These are phyloP conservation scores for Apiospora hydei DNA, from an alignment of 2,329 filamentous ascomycete species.

Conservation along the genomic window DNA sequence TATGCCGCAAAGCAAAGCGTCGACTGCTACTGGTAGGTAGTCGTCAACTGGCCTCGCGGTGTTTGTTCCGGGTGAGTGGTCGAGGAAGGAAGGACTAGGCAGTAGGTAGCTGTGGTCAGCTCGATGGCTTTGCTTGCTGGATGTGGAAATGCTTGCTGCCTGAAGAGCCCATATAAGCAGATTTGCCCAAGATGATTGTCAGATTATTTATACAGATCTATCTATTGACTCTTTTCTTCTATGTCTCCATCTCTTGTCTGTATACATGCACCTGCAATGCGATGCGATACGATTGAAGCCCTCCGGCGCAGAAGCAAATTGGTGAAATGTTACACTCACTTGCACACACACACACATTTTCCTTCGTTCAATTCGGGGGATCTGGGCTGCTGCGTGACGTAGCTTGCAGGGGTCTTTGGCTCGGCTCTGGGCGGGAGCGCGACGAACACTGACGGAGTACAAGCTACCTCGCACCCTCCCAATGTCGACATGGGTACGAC, in stretches of 20 bases:
- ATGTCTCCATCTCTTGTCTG: no score
- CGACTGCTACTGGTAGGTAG: not conserved
- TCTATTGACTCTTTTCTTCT: not conserved
- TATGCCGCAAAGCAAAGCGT: slow-evolving; percentile 9
- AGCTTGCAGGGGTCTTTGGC: slow-evolving; percentile 1
- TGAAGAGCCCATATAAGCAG: not conserved
- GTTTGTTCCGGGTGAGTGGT: not conserved
- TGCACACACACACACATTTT: not conserved
- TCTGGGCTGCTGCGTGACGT: slow-evolving; percentile 6
- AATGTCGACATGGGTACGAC: not conserved
- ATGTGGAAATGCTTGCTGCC: slow-evolving; percentile 12
- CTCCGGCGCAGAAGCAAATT: not conserved
- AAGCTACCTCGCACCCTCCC: not conserved
- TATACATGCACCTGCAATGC: no score
- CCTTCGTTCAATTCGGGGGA: not conserved
- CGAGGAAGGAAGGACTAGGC: not conserved
- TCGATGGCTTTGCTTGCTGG: not conserved
- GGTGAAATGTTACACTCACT: not conserved
- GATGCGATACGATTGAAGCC: not conserved
- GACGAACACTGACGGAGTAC: not conserved
- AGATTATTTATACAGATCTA: not conserved
- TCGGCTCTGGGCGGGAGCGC: not conserved
- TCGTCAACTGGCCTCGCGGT: not conserved
- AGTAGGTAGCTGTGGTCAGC: not conserved
- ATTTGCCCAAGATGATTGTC: not conserved